These are phyloP conservation scores for Fusarium fujikuroi DNA, from an alignment of 2,329 filamentous ascomycete genomes.

Conservation along the genomic window DNA sequence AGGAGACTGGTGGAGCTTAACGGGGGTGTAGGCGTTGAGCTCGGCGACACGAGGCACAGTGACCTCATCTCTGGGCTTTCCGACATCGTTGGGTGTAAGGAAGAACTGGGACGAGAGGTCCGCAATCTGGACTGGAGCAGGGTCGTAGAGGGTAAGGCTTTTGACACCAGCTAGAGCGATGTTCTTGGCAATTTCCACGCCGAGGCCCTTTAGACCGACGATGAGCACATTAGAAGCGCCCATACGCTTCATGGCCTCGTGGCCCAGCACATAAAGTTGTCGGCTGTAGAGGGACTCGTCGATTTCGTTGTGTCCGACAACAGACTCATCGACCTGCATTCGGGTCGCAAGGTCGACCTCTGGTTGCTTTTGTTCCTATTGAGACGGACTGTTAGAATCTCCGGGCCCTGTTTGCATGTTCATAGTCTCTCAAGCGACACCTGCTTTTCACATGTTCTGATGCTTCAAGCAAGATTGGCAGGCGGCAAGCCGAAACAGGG, in stretches of 20 bases:
- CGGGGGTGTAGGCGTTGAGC: constrained; percentile 95
- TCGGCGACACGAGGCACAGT: constrained; percentile 92
- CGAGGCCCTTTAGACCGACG: constrained; percentile 90
- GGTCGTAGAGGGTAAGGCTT: constrained; percentile 93
- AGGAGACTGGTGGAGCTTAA: constrained; percentile 75
- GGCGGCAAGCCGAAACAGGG: neutral
- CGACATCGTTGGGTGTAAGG: constrained; percentile 86
- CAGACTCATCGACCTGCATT: constrained; percentile 73
- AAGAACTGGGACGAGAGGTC: constrained; percentile 99
- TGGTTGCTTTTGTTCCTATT: constrained; percentile 63
- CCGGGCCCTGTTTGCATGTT: neutral
- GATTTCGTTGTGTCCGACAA: constrained; percentile 68
- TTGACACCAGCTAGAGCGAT: constrained; percentile 98
- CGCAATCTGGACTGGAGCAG: constrained; percentile 81
- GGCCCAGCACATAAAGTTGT: constrained; percentile 77
- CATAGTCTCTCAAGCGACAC: neutral
- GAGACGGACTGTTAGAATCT: constrained; percentile 12
- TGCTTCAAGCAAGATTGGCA: neutral
- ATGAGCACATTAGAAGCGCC: constrained; percentile 93
- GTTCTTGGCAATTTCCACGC: constrained; percentile 99
- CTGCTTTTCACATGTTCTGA: constrained; percentile 13
- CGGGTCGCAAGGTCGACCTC: constrained; percentile 71
- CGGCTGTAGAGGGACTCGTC: constrained; percentile 79
- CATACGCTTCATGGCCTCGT: constrained; percentile 98
- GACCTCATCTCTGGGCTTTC: constrained; percentile 87